Percentiles rank a stretch among this genome's conserved stretches.
Evolutionary conservation across 306 rosid genomes (phyloP).

Genomic region (Comarum palustre): DNA sequence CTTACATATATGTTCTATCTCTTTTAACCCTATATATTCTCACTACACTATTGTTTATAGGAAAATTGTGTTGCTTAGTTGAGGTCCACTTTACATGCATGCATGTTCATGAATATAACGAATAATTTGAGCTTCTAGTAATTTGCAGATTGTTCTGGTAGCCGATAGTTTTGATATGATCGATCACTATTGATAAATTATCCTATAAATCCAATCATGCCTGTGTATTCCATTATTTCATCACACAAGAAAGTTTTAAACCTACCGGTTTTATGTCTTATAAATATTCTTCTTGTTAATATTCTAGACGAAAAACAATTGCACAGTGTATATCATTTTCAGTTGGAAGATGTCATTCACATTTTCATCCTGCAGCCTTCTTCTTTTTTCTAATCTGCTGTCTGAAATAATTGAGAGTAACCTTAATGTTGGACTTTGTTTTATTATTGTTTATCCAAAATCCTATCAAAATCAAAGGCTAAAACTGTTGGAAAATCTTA

Average conservation of each 20-base stretch:
- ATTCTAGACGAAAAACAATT: background rate
- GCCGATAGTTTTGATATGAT: background rate
- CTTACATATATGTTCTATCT: slow-evolving; percentile 31
- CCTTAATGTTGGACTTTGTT: background rate
- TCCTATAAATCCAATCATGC: background rate
- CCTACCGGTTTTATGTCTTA: background rate
- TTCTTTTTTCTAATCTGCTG: background rate
- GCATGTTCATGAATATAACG: background rate
- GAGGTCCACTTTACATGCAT: slow-evolving; percentile 40
- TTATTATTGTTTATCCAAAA: background rate
- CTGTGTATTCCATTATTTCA: background rate
- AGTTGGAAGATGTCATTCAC: background rate
- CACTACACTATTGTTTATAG: slow-evolving; percentile 25
- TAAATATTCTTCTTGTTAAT: background rate
- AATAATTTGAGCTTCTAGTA: background rate
- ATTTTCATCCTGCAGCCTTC: background rate
- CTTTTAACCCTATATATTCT: slow-evolving; percentile 55
- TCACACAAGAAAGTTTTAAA: background rate
- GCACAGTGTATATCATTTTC: background rate
- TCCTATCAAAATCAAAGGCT: background rate
- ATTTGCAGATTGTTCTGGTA: background rate
- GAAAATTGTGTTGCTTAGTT: background rate
- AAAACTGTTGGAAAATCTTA: background rate
- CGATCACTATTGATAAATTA: background rate
- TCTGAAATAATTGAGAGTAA: background rate